These are phyloP conservation scores for Sarocladium brachiariae DNA, from an alignment of 2,329 filamentous ascomycete genomes.

Conservation along the genomic window DNA sequence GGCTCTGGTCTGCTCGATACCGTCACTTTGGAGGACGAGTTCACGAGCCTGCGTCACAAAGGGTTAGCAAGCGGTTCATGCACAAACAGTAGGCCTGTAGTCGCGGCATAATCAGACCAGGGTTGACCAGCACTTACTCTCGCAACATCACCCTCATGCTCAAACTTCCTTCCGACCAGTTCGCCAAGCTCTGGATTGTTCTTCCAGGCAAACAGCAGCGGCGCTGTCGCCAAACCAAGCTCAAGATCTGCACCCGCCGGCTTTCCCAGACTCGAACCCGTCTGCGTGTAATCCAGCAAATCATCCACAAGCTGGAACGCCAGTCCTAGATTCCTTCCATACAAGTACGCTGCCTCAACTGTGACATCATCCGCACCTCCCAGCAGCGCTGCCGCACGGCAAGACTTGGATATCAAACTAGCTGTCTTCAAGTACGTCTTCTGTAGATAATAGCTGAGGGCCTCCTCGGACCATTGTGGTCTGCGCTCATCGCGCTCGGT, in stretches of 20 bases:
- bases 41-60: slow-evolving; percentile 80
- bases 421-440: slow-evolving; percentile 99
- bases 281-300: slow-evolving; percentile 93
- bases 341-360: slow-evolving; percentile 84
- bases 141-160: slow-evolving; percentile 72
- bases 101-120: too few relatives aligned
- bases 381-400: slow-evolving; percentile 79
- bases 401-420: slow-evolving; percentile 92
- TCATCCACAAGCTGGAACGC: slow-evolving; percentile 98
- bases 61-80: too few relatives aligned
- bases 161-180: slow-evolving; percentile 88
- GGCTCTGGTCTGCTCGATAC: slow-evolving; percentile 84
- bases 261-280: slow-evolving; percentile 80
- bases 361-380: slow-evolving; percentile 70
- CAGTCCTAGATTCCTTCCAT: slow-evolving; percentile 87
- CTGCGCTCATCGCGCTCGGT: slow-evolving; percentile 81
- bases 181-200: slow-evolving; percentile 75
- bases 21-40: slow-evolving; percentile 74
- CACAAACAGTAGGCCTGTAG: too few relatives aligned
- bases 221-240: slow-evolving; percentile 87
- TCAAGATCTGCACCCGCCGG: slow-evolving; percentile 91
- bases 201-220: slow-evolving; percentile 93
- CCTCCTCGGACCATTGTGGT: slow-evolving; percentile 80
- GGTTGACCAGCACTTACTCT: slow-evolving; percentile 46
- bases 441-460: slow-evolving; percentile 87